Percentiles rank a stretch among this genome's conserved stretches.
phyloP scores from a whole-genome alignment of 78 protist species.

The Diacronema lutheri region DNA sequence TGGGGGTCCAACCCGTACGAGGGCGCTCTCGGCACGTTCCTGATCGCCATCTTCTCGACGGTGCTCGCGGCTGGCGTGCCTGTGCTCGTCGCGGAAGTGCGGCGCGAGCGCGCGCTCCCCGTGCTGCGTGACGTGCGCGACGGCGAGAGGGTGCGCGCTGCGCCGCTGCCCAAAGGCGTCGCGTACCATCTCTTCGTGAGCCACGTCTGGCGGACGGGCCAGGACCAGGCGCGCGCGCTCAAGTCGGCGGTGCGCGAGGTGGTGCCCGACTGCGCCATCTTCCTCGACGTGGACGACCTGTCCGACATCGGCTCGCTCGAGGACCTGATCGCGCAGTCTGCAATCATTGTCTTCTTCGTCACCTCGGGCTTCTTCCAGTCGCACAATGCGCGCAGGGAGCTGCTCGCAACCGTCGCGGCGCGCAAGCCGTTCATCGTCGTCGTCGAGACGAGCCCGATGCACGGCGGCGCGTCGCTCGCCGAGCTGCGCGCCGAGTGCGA shows the following conservation, averaged over 20 bases:
- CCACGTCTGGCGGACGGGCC: slow-evolving; percentile 18
- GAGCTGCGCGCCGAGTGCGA: too few relatives aligned
- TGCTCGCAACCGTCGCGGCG: neutral
- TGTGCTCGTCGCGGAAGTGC: too few relatives aligned
- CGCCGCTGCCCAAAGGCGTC: too few relatives aligned
- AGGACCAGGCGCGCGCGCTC: neutral
- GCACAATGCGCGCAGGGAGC: neutral
- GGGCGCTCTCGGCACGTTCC: too few relatives aligned
- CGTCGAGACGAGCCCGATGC: neutral
- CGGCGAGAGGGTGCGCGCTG: too few relatives aligned
- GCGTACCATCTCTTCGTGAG: too few relatives aligned
- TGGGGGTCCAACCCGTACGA: too few relatives aligned
- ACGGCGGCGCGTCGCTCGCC: too few relatives aligned
- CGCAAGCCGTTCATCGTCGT: neutral
- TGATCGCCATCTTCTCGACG: too few relatives aligned
- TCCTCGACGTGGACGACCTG: slow-evolving; percentile 25
- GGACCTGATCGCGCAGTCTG: neutral
- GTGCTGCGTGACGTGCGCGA: too few relatives aligned
- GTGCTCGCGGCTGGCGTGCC: too few relatives aligned
- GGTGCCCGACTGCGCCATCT: neutral
- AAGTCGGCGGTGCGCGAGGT: neutral
- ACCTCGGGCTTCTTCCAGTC: neutral
- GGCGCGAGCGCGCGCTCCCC: too few relatives aligned
- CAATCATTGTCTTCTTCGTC: neutral
- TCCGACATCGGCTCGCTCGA: neutral